These are phyloP conservation scores for Tranzscheliella williamsii DNA, from an alignment of 1,284 basidiomycete genomes.

Conservation along the genomic window DNA sequence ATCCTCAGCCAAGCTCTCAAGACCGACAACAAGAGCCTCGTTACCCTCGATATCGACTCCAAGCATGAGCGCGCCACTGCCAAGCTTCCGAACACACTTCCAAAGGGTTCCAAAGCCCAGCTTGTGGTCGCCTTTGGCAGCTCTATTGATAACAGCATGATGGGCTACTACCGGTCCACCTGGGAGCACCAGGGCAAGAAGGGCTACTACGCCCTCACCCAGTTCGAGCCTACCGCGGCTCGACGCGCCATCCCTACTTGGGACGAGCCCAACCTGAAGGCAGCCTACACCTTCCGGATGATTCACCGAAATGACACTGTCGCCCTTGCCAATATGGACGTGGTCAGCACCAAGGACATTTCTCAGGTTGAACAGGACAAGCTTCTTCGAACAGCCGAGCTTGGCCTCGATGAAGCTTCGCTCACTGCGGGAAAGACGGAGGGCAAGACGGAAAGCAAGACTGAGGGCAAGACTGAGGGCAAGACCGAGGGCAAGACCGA, in stretches of 20 bases:
- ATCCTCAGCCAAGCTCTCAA: conserved; percentile 70
- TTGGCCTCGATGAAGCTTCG: conserved; percentile 68
- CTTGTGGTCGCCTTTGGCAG: conserved; percentile 50
- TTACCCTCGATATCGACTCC: conserved; percentile 63
- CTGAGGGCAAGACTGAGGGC: conserved; percentile 30
- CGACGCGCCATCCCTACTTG: conserved; percentile 69
- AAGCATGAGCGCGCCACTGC: conserved; percentile 52
- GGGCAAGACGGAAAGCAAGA: conserved; percentile 54
- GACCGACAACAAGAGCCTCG: conserved; percentile 66
- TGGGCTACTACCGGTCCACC: conserved; percentile 61
- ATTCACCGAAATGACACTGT: conserved; percentile 74
- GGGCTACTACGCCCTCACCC: conserved; percentile 55
- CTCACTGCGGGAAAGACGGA: conserved; percentile 63
- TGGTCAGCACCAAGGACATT: conserved; percentile 35
- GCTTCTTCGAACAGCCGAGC: conserved; percentile 65
- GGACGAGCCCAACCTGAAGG: conserved; percentile 92
- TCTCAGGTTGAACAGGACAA: conserved; percentile 42
- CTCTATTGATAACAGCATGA: conserved; percentile 55
- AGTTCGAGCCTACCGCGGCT: conserved; percentile 78
- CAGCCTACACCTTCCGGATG: conserved; percentile 79
- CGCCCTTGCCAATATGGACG: conserved; percentile 77
- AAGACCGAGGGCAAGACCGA: conserved; percentile 42
- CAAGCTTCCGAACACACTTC: conserved; percentile 44
- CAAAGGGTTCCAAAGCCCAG: conserved; percentile 49
- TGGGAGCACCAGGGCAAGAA: conserved; percentile 63